A percentile compares a stretch with the other conserved stretches of the same genome.
These are phyloP conservation scores for Penicillium fuscoglaucum DNA, from an alignment of 2,329 filamentous ascomycete genomes.

Conservation along the genomic window DNA sequence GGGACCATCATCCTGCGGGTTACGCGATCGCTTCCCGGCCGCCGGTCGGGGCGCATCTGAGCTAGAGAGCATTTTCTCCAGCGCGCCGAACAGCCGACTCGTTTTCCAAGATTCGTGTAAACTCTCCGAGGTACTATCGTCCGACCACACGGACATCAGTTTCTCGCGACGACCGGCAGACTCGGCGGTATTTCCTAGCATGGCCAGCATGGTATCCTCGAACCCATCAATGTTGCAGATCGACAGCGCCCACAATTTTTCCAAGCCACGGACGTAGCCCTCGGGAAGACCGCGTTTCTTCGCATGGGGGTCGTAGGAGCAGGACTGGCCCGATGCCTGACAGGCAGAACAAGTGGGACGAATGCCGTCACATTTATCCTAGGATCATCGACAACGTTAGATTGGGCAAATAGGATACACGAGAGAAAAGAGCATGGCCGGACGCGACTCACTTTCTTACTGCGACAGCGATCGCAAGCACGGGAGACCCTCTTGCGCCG, in stretches of 20 bases:
- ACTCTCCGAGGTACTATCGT: slow-evolving; percentile 43
- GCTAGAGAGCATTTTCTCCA: slow-evolving; percentile 45
- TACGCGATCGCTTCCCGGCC: slow-evolving; percentile 38
- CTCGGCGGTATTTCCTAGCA: slow-evolving; percentile 40
- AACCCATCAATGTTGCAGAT: slow-evolving; percentile 48
- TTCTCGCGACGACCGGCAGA: slow-evolving; percentile 34
- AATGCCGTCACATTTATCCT: slow-evolving; percentile 48
- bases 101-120: slow-evolving; percentile 49
- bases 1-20: slow-evolving; percentile 27
- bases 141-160: slow-evolving; percentile 42
- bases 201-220: slow-evolving; percentile 42
- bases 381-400: neutral
- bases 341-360: slow-evolving; percentile 48
- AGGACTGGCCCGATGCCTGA: slow-evolving; percentile 41
- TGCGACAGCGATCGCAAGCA: slow-evolving; percentile 49
- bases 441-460: slow-evolving; percentile 39
- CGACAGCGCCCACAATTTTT: slow-evolving; percentile 49
- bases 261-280: slow-evolving; percentile 49
- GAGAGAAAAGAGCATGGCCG: neutral
- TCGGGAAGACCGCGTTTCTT: slow-evolving; percentile 50
- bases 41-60: slow-evolving; percentile 27
- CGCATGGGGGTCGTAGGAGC: slow-evolving; percentile 46
- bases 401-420: neutral
- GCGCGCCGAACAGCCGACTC: slow-evolving; percentile 39
- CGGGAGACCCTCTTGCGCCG: slow-evolving; percentile 49